These are phyloP conservation scores for Picochlorum sp. DNA, from an alignment of 139 green algal species.

Conservation along the genomic window DNA sequence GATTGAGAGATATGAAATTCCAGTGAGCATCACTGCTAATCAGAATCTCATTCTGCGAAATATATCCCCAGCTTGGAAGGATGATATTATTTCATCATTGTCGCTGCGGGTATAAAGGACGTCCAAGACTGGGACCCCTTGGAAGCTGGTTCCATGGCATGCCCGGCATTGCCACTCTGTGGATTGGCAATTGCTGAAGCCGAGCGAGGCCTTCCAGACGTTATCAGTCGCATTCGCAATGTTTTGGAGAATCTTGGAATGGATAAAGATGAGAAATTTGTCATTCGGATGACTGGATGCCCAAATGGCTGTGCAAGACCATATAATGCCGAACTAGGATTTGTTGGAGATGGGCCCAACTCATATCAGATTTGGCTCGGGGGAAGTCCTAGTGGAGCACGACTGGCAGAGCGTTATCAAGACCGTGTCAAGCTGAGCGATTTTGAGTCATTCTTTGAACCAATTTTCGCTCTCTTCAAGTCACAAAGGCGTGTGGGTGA, in stretches of 20 bases:
- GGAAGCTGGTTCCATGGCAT: constrained; percentile 85
- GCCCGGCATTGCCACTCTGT: constrained; percentile 94
- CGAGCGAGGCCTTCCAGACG: constrained; percentile 85
- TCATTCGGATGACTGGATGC: constrained; percentile 97
- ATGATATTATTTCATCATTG: constrained; percentile 68
- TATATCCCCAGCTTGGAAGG: constrained; percentile 73
- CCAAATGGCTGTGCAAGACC: constrained; percentile 96
- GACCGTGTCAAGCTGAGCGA: constrained; percentile 82
- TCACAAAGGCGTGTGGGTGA: constrained; percentile 46
- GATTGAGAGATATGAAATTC: constrained; percentile 70
- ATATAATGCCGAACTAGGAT: constrained; percentile 98
- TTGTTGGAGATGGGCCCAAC: constrained; percentile 96
- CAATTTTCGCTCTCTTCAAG: constrained; percentile 75
- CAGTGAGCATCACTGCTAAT: constrained; percentile 66
- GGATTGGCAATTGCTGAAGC: constrained; percentile 94
- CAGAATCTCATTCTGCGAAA: constrained; percentile 95
- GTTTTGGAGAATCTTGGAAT: constrained; percentile 66
- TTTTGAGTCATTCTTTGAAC: constrained; percentile 87
- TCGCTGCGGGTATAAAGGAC: constrained; percentile 43
- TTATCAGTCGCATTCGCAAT: constrained; percentile 65
- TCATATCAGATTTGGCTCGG: constrained; percentile 96
- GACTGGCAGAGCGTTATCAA: constrained; percentile 68
- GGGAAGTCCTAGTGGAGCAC: constrained; percentile 71
- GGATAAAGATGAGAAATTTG: constrained; percentile 48
- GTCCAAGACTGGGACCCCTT: constrained; percentile 64